Evolutionary conservation across 1,284 basidiomycete genomes (phyloP).

Genomic region (Tilletia indica): DNA sequence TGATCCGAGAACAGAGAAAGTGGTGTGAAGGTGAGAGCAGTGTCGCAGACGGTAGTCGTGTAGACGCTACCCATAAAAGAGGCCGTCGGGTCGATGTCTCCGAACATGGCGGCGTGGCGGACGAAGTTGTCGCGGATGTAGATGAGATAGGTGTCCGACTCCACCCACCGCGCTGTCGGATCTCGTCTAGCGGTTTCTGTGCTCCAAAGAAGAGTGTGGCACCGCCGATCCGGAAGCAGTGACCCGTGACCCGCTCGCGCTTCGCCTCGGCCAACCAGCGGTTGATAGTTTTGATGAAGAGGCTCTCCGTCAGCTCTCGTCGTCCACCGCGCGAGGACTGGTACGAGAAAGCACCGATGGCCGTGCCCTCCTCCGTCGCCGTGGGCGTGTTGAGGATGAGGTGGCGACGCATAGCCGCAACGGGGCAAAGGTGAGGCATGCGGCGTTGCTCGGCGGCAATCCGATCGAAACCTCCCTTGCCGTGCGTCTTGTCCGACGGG

Average conservation of each 20-base stretch:
- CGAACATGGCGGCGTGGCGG: neutral
- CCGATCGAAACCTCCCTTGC: neutral
- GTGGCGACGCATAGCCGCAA: neutral
- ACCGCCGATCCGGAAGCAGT: conserved; percentile 2
- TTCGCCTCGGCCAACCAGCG: neutral
- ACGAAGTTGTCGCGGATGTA: neutral
- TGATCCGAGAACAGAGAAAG: too few relatives aligned
- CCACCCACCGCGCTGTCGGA: neutral
- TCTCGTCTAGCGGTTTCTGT: neutral
- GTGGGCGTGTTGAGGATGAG: neutral
- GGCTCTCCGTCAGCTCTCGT: neutral
- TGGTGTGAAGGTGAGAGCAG: too few relatives aligned
- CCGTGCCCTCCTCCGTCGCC: neutral
- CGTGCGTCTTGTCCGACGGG: neutral
- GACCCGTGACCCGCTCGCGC: neutral
- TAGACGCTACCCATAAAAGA: neutral
- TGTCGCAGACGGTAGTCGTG: too few relatives aligned
- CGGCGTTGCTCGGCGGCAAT: neutral
- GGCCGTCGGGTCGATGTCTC: neutral
- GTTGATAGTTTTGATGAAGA: neutral
- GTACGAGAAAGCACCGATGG: neutral
- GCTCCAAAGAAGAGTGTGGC: neutral
- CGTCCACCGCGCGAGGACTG: neutral
- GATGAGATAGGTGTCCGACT: neutral
- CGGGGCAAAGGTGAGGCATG: neutral